A percentile compares a stretch with the other conserved stretches of the same genome.
Evolutionary conservation across 768 basidiomycete species (phyloP).

Genomic region (Hortiboletus campestris): DNA sequence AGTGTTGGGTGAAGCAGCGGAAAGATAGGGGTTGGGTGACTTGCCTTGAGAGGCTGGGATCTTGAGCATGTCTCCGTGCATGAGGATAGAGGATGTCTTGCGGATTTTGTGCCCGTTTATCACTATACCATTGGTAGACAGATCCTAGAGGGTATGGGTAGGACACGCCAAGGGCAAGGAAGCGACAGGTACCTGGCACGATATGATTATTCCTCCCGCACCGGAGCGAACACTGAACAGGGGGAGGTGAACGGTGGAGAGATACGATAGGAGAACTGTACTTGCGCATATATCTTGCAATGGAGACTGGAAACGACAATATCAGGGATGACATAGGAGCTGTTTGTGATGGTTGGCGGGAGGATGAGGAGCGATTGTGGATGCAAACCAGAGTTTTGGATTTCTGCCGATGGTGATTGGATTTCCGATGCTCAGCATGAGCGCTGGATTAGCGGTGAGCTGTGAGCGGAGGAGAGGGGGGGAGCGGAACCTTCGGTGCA

Average conservation of each 20-base stretch:
- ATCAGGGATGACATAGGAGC: conserved; percentile 64
- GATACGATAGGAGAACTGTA: neutral
- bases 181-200: conserved; percentile 58
- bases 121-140: conserved; percentile 72
- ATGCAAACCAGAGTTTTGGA: conserved; percentile 56
- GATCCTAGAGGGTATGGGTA: conserved; percentile 46
- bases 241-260: neutral
- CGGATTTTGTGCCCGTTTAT: conserved; percentile 69
- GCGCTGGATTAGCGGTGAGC: conserved; percentile 32
- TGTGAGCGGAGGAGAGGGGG: neutral
- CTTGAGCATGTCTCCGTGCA: conserved; percentile 71
- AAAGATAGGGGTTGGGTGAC: neutral
- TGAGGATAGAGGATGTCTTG: conserved; percentile 66
- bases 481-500: conserved; percentile 56
- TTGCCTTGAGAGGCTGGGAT: conserved; percentile 67
- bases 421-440: conserved; percentile 57
- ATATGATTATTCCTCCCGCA: conserved; percentile 70
- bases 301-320: conserved; percentile 65
- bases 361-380: neutral
- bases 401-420: conserved; percentile 73
- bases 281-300: conserved; percentile 79
- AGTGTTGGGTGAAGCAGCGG: neutral
- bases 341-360: conserved; percentile 12
- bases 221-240: conserved; percentile 60
- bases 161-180: neutral